phyloP scores from a whole-genome alignment of 2,329 filamentous ascomycete species.

The Pseudogymnoascus sp. region DNA sequence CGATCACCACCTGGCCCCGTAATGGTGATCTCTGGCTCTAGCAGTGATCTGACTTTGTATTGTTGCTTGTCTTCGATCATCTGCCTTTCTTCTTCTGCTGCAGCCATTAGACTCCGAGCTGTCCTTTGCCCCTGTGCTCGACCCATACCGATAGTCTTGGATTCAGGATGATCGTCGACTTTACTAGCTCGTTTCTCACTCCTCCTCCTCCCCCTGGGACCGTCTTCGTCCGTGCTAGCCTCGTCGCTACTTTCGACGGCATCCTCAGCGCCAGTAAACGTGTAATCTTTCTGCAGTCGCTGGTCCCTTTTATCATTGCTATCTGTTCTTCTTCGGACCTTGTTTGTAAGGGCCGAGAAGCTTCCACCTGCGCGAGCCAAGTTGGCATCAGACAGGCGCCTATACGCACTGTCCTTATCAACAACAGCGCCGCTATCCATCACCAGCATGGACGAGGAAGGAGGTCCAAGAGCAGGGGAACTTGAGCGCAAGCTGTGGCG shows the following conservation, averaged over 20 bases:
- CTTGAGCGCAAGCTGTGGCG: slow-evolving; percentile 22
- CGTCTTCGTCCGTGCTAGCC: slow-evolving; percentile 58
- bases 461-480: slow-evolving; percentile 19
- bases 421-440: slow-evolving; percentile 53
- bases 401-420: slow-evolving; percentile 62
- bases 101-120: slow-evolving; percentile 57
- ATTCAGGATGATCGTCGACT: slow-evolving; percentile 27
- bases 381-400: slow-evolving; percentile 62
- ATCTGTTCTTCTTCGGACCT: slow-evolving; percentile 18
- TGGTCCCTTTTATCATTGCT: slow-evolving; percentile 13
- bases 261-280: slow-evolving; percentile 21
- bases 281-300: slow-evolving; percentile 26
- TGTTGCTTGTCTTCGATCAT: slow-evolving; percentile 22
- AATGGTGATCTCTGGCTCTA: slow-evolving; percentile 56
- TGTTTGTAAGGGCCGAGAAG: slow-evolving; percentile 38
- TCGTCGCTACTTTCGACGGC: slow-evolving; percentile 27
- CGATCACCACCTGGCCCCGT: slow-evolving; percentile 56
- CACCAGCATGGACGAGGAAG: slow-evolving; percentile 33
- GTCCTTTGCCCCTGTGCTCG: slow-evolving; percentile 33
- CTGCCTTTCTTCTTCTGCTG: slow-evolving; percentile 72
- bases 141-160: slow-evolving; percentile 27
- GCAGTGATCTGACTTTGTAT: slow-evolving; percentile 25
- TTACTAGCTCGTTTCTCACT: slow-evolving; percentile 33
- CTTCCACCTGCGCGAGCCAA: slow-evolving; percentile 54
- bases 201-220: slow-evolving; percentile 50